phyloP scores from a whole-genome alignment of 1,284 basidiomycete genomes.

The Rhodotorula sp. region DNA sequence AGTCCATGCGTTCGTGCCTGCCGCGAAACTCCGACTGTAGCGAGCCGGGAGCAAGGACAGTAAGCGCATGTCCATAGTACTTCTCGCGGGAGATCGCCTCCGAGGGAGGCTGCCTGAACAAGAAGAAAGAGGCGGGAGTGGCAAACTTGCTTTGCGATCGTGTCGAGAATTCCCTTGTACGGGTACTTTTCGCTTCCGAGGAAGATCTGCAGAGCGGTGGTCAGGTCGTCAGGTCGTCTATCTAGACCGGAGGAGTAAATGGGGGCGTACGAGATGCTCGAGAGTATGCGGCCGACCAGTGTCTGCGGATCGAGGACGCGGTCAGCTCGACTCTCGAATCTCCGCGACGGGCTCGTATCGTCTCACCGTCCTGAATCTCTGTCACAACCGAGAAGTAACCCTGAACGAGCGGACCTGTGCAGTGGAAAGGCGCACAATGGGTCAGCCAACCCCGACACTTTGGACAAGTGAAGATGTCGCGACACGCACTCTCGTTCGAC shows the following conservation, averaged over 20 bases:
- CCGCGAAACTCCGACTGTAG: constrained; percentile 47
- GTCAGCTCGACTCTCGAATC: background rate
- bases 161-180: constrained; percentile 95
- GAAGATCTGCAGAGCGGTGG: constrained; percentile 68
- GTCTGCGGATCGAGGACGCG: constrained; percentile 25
- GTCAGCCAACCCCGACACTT: background rate
- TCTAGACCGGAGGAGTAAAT: background rate
- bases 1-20: constrained; percentile 67
- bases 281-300: constrained; percentile 87
- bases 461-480: background rate
- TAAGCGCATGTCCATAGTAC: background rate
- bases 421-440: background rate
- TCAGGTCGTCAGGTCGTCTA: constrained; percentile 10
- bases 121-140: constrained; percentile 50
- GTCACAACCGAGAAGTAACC: constrained; percentile 90
- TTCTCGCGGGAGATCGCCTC: background rate
- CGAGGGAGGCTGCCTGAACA: background rate
- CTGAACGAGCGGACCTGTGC: constrained; percentile 77
- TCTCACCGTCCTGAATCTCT: constrained; percentile 61
- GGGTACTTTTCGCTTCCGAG: constrained; percentile 93
- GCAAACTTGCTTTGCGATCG: constrained; percentile 82
- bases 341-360: too few relatives aligned
- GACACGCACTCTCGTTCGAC: constrained; percentile 45
- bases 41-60: background rate
- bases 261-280: constrained; percentile 56